phyloP scores from a whole-genome alignment of 345 rosid species.

The Camelina hispida region DNA sequence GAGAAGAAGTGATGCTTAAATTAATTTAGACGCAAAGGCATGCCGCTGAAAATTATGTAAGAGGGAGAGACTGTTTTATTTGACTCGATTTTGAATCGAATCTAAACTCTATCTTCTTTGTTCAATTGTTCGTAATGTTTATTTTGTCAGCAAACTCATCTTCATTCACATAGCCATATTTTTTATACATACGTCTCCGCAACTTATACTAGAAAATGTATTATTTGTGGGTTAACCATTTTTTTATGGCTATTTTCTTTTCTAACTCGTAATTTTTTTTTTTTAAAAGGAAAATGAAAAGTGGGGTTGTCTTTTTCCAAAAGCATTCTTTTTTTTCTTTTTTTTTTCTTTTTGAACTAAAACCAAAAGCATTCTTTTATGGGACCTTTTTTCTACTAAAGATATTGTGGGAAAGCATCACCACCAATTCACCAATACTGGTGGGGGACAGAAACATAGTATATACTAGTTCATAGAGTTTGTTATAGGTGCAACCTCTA shows the following conservation, averaged over 20 bases:
- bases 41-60: neutral
- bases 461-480: neutral
- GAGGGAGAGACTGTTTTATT: neutral
- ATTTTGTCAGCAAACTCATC: neutral
- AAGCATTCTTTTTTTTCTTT: slow-evolving; percentile 29
- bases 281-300: neutral
- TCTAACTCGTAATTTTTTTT: too few species aligned
- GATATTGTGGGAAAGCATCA: slow-evolving; percentile 8
- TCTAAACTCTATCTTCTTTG: neutral
- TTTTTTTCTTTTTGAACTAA: too few species aligned
- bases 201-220: neutral
- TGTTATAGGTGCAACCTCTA: slow-evolving; percentile 6
- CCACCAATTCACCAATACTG: slow-evolving; percentile 2
- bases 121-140: slow-evolving; percentile 1
- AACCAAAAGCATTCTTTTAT: slow-evolving; percentile 16
- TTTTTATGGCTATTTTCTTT: neutral
- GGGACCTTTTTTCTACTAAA: slow-evolving; percentile 2
- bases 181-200: neutral
- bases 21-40: slow-evolving; percentile 30
- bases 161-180: neutral
- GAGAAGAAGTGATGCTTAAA: slow-evolving; percentile 1
- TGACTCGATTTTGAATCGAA: slow-evolving; percentile 23
- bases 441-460: slow-evolving; percentile 32
- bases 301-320: slow-evolving; percentile 13
- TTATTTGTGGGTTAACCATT: neutral